Evolutionary conservation across 257 asterid genomes (phyloP).

Genomic region (Eustoma russellianum): DNA sequence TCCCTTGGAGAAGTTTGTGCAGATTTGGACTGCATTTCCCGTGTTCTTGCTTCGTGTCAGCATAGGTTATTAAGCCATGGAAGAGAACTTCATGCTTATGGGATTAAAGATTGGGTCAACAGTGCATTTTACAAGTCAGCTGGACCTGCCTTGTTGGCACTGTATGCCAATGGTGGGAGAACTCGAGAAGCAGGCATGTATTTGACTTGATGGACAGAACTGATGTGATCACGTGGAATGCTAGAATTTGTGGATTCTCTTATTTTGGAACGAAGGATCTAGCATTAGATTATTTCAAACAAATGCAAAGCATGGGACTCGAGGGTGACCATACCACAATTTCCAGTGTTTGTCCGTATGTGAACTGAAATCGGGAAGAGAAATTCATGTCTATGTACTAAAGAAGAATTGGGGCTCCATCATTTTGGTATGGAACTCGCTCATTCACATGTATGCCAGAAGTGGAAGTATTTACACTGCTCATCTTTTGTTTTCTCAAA

Average conservation of each 20-base stretch:
- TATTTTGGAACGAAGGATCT: slow-evolving; percentile 15
- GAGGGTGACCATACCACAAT: slow-evolving; percentile 24
- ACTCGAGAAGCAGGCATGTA: slow-evolving; percentile 17
- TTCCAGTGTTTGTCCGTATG: slow-evolving; percentile 25
- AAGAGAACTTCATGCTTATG: slow-evolving; percentile 34
- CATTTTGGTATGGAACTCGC: slow-evolving; percentile 26
- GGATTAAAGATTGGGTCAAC: slow-evolving; percentile 16
- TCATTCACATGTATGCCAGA: slow-evolving; percentile 35
- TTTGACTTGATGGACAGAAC: slow-evolving; percentile 28
- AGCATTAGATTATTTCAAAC: slow-evolving; percentile 20
- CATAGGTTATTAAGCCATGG: slow-evolving; percentile 21
- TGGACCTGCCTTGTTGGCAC: slow-evolving; percentile 35
- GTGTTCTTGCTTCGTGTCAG: slow-evolving; percentile 30
- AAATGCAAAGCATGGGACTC: slow-evolving; percentile 22
- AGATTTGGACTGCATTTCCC: slow-evolving; percentile 31
- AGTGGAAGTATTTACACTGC: slow-evolving; percentile 25
- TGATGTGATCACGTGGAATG: slow-evolving; percentile 34
- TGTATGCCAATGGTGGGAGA: slow-evolving; percentile 27
- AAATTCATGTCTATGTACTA: slow-evolving; percentile 22
- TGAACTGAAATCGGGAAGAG: slow-evolving; percentile 27
- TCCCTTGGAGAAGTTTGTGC: slow-evolving; percentile 11
- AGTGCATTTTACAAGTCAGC: slow-evolving; percentile 24
- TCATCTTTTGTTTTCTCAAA: slow-evolving; percentile 16
- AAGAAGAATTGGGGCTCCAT: slow-evolving; percentile 7
- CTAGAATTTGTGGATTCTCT: slow-evolving; percentile 34